Conservation (phyloP, 805 yeast genomes). For the Cyberlindnera maclurae region DNA sequence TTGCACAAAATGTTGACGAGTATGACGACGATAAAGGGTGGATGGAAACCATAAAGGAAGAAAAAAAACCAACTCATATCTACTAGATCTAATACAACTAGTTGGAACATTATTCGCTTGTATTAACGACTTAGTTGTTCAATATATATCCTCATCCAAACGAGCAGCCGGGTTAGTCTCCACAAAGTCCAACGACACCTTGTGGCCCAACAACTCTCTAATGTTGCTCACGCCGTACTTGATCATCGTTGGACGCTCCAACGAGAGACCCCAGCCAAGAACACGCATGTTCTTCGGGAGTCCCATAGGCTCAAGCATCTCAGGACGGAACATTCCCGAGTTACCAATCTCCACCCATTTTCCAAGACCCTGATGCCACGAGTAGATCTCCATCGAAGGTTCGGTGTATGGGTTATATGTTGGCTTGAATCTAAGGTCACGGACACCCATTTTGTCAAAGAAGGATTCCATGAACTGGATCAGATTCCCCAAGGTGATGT, state of each 20-base stretch:
- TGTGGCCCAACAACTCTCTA: slow-evolving; percentile 95
- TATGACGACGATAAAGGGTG: not conserved
- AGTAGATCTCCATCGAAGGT: slow-evolving; percentile 95
- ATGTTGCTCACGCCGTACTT: slow-evolving; percentile 93
- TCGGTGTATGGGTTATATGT: slow-evolving; percentile 99
- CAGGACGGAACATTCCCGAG: slow-evolving; percentile 99
- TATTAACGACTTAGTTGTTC: not conserved
- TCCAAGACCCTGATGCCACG: slow-evolving; percentile 88
- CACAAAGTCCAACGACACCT: slow-evolving; percentile 88
- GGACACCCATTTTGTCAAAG: slow-evolving; percentile 96
- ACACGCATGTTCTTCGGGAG: slow-evolving; percentile 91
- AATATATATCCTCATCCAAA: slow-evolving; percentile 62
- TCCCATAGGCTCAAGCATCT: slow-evolving; percentile 98
- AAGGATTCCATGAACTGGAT: slow-evolving; percentile 98
- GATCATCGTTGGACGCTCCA: slow-evolving; percentile 99
- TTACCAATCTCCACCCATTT: slow-evolving; percentile 99
- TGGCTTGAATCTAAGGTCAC: slow-evolving; percentile 92
- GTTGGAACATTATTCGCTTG: not conserved
- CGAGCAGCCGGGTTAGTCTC: slow-evolving; percentile 97
- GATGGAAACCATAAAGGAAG: not conserved
- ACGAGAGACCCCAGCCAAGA: slow-evolving; percentile 93
- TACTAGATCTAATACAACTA: not conserved
- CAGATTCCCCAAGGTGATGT: slow-evolving; percentile 89
- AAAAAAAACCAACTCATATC: too few relatives aligned
- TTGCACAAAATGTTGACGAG: too few relatives aligned